Conservation (phyloP, 108 stramenopile species). For the Nitzschia sp. region DNA sequence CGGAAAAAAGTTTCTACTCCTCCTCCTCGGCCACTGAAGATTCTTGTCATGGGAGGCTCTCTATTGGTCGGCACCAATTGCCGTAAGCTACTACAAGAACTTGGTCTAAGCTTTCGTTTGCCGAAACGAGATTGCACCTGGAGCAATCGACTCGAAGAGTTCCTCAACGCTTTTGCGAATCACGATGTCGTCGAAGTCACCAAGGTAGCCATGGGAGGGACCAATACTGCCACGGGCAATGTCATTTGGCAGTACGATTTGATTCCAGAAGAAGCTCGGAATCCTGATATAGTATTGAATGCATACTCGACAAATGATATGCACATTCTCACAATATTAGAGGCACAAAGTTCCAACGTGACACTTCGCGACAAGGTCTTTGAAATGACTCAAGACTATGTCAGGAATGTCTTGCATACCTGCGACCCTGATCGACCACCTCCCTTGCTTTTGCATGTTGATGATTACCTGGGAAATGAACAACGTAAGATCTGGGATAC, state of each 20-base stretch:
- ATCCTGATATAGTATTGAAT: constrained; percentile 80
- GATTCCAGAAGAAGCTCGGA: constrained; percentile 48
- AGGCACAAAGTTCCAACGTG: constrained; percentile 42
- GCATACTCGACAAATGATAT: constrained; percentile 84
- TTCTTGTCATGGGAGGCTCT: constrained; percentile 76
- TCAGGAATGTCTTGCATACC: constrained; percentile 44
- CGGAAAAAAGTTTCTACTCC: constrained; percentile 10
- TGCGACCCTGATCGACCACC: constrained; percentile 21
- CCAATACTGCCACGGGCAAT: constrained; percentile 67
- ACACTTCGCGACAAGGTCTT: constrained; percentile 63
- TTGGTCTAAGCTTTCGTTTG: constrained; percentile 34
- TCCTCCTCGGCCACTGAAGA: constrained; percentile 61
- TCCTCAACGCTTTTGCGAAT: constrained; percentile 34
- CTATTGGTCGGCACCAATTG: constrained; percentile 77
- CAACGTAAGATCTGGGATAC: constrained; percentile 61
- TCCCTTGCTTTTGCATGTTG: constrained; percentile 67
- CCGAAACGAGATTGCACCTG: constrained; percentile 65
- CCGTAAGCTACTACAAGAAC: constrained; percentile 48
- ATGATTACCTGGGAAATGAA: constrained; percentile 85
- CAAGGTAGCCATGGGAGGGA: constrained; percentile 74
- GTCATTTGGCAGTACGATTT: constrained; percentile 76
- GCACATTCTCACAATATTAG: constrained; percentile 63
- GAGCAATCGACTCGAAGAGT: constrained; percentile 50
- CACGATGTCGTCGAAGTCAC: constrained; percentile 47
- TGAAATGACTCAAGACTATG: constrained; percentile 65